Percentiles rank a stretch among this genome's conserved stretches.
Evolutionary conservation across 768 basidiomycete species (phyloP).

Genomic region (Pulveroboletus sp.): DNA sequence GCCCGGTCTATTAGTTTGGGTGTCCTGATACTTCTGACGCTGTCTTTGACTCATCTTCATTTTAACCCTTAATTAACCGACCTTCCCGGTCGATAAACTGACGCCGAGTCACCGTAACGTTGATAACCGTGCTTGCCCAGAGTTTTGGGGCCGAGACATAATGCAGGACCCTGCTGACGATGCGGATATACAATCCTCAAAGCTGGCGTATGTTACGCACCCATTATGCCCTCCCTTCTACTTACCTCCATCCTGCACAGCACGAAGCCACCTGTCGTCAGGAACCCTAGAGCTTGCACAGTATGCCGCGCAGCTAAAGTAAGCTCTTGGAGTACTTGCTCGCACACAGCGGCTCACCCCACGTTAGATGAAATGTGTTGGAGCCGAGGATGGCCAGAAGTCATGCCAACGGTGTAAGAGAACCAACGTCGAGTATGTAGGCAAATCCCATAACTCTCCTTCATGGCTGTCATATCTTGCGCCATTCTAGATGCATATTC

Average conservation of each 20-base stretch:
- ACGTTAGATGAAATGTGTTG: slow-evolving; percentile 85
- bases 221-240: slow-evolving; percentile 4
- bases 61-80: slow-evolving; percentile 38
- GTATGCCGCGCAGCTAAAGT: slow-evolving; percentile 87
- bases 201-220: slow-evolving; percentile 21
- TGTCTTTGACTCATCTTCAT: slow-evolving; percentile 22
- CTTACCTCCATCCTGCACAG: slow-evolving; percentile 24
- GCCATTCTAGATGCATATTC: slow-evolving; percentile 62
- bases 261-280: slow-evolving; percentile 42
- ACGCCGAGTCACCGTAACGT: slow-evolving; percentile 40
- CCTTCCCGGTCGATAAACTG: slow-evolving; percentile 40
- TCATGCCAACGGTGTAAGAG: slow-evolving; percentile 84
- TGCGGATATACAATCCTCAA: slow-evolving; percentile 30
- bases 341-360: slow-evolving; percentile 15
- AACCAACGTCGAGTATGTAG: slow-evolving; percentile 67
- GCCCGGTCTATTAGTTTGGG: neutral
- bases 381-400: slow-evolving; percentile 79
- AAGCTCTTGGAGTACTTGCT: slow-evolving; percentile 12
- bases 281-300: slow-evolving; percentile 69
- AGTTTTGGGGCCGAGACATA: slow-evolving; percentile 17
- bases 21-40: slow-evolving; percentile 4
- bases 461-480: slow-evolving; percentile 14
- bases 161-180: slow-evolving; percentile 29
- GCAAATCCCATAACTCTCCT: slow-evolving; percentile 2
- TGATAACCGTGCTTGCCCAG: slow-evolving; percentile 33